Evolutionary conservation across 2,329 filamentous ascomycete genomes (phyloP).

Genomic region (Lasiodiplodia citricola): DNA sequence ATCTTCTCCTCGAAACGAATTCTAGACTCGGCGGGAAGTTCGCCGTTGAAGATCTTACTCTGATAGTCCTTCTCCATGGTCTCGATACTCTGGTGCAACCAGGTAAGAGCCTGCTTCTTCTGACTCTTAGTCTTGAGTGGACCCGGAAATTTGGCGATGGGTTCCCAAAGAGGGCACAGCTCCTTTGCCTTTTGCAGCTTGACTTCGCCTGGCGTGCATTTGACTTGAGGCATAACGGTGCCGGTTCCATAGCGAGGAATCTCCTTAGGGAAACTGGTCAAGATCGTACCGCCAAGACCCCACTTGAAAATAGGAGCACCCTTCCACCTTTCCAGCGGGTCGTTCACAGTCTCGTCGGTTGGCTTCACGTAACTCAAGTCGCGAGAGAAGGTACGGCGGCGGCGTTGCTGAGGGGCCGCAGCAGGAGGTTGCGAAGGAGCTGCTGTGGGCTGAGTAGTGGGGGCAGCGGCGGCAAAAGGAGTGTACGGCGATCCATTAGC

Average conservation of each 20-base stretch:
- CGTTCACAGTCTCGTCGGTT: conserved; percentile 63
- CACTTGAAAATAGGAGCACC: conserved; percentile 86
- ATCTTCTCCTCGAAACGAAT: conserved; percentile 80
- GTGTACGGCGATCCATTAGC: conserved; percentile 31
- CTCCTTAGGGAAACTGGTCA: conserved; percentile 87
- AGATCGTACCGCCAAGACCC: conserved; percentile 81
- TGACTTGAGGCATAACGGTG: conserved; percentile 74
- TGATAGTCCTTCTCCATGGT: conserved; percentile 64
- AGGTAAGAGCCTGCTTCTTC: conserved; percentile 88
- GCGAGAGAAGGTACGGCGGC: conserved; percentile 52
- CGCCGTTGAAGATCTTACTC: conserved; percentile 53
- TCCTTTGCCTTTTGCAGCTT: conserved; percentile 78
- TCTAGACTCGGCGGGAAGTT: conserved; percentile 61
- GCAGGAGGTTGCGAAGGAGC: background rate
- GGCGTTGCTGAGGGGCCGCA: conserved; percentile 28
- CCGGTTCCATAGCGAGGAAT: conserved; percentile 84
- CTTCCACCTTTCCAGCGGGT: conserved; percentile 88
- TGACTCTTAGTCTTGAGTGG: conserved; percentile 88
- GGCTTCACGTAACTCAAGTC: conserved; percentile 63
- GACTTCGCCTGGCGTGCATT: conserved; percentile 81
- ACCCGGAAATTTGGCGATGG: conserved; percentile 82
- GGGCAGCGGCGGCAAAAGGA: conserved; percentile 26
- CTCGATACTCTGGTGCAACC: conserved; percentile 80
- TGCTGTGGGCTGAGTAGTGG: background rate
- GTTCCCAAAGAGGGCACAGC: conserved; percentile 72